phyloP scores from a whole-genome alignment of 2,329 filamentous ascomycete species.

The Neopestalotiopsis clavispora region DNA sequence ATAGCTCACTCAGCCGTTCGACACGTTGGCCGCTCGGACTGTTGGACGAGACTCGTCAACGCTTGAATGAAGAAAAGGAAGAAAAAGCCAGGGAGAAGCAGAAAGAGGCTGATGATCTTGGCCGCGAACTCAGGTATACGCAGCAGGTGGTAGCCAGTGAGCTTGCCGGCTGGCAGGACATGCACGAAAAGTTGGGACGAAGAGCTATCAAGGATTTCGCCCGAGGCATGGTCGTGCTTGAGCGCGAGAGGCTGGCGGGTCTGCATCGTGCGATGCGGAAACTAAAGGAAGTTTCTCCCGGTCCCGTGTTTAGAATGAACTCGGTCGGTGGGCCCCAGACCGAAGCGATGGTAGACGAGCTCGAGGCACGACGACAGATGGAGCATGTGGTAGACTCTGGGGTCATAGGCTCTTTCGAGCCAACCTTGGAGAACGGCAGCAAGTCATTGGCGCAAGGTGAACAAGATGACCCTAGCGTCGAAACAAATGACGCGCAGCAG shows the following conservation, averaged over 20 bases:
- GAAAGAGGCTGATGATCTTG: slow-evolving; percentile 74
- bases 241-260: slow-evolving; percentile 78
- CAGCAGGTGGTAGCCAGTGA: slow-evolving; percentile 93
- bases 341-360: slow-evolving; percentile 10
- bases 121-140: slow-evolving; percentile 84
- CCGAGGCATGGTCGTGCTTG: slow-evolving; percentile 76
- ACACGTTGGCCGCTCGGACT: slow-evolving; percentile 82
- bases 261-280: slow-evolving; percentile 80
- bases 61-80: slow-evolving; percentile 83
- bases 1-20: slow-evolving; percentile 73
- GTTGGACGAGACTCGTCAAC: slow-evolving; percentile 85
- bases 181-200: slow-evolving; percentile 78
- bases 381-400: slow-evolving; percentile 8
- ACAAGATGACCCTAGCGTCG: background rate
- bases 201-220: slow-evolving; percentile 79
- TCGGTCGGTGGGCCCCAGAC: slow-evolving; percentile 8
- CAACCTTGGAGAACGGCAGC: background rate
- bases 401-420: background rate
- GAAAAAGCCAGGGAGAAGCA: slow-evolving; percentile 75
- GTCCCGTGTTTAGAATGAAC: slow-evolving; percentile 12
- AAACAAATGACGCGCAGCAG: slow-evolving; percentile 1
- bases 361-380: slow-evolving; percentile 13
- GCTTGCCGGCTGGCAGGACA: slow-evolving; percentile 91
- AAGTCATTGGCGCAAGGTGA: background rate
- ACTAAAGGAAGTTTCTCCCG: slow-evolving; percentile 42